These are phyloP conservation scores for Pseudocercospora fijiensis DNA, from an alignment of 2,329 filamentous ascomycete species.

Conservation along the genomic window DNA sequence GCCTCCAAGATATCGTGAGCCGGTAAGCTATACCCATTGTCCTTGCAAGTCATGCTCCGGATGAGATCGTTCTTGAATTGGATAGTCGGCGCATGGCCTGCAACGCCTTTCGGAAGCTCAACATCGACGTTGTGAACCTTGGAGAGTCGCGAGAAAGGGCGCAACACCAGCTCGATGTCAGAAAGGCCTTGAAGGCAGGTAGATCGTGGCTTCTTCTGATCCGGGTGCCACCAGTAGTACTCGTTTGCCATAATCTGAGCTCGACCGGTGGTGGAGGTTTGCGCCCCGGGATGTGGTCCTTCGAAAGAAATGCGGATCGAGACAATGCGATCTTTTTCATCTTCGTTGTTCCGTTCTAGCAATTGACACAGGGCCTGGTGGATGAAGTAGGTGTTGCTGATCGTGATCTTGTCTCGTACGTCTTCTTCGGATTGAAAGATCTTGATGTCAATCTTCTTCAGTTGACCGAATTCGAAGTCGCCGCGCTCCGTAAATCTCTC, in stretches of 20 bases:
- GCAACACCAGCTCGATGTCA: conserved; percentile 34
- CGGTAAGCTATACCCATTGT: not conserved
- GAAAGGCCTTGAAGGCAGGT: conserved; percentile 29
- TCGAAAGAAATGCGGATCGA: conserved; percentile 30
- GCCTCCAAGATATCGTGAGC: not conserved
- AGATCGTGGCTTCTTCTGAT: conserved; percentile 21
- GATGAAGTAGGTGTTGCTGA: conserved; percentile 37
- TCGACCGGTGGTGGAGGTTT: not conserved
- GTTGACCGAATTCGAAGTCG: conserved; percentile 30
- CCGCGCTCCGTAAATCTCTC: conserved; percentile 28
- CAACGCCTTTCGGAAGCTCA: conserved; percentile 25
- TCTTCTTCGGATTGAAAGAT: conserved; percentile 27
- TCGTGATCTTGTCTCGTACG: conserved; percentile 21
- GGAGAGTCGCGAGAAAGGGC: conserved; percentile 28
- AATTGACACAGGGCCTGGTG: conserved; percentile 29
- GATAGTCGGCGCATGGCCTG: conserved; percentile 16
- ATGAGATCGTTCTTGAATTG: conserved; percentile 26
- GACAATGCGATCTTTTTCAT: conserved; percentile 26
- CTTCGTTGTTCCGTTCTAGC: conserved; percentile 23
- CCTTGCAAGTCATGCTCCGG: conserved; percentile 22
- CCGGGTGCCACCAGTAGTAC: conserved; percentile 31
- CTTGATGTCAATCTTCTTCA: conserved; percentile 34
- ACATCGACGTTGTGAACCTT: conserved; percentile 30
- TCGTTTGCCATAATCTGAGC: conserved; percentile 19
- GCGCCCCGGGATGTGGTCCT: not conserved